Evolutionary conservation across 495 filamentous ascomycete species (phyloP).

Genomic region (Cudoniella acicularis): DNA sequence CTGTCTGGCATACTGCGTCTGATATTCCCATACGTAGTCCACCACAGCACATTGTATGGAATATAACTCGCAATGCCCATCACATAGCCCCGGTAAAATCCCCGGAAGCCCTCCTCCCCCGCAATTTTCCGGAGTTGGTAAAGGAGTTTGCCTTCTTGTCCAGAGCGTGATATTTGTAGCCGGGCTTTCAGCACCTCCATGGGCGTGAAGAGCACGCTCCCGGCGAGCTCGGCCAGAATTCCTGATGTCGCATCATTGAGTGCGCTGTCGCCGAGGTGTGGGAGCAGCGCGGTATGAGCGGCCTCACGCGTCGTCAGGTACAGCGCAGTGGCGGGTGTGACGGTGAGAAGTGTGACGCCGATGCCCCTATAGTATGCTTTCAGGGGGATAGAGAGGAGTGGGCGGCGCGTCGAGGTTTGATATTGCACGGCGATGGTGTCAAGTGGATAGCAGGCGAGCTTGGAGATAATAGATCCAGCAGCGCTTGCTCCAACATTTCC

Average conservation of each 20-base stretch:
- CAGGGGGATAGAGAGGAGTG: constrained; percentile 10
- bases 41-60: constrained; percentile 14
- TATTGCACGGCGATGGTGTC: constrained; percentile 15
- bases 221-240: constrained; percentile 9
- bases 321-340: constrained; percentile 13
- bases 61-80: constrained; percentile 13
- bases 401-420: constrained; percentile 8
- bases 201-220: constrained; percentile 15
- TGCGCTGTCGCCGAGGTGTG: constrained; percentile 10
- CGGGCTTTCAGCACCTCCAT: constrained; percentile 17
- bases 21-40: constrained; percentile 17
- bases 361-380: constrained; percentile 16
- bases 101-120: constrained; percentile 5
- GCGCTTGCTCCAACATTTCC: constrained; percentile 19
- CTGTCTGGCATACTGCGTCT: constrained; percentile 7
- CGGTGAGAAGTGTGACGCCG: constrained; percentile 15
- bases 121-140: constrained; percentile 11
- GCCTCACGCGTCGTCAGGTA: constrained; percentile 15
- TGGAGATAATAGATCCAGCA: constrained; percentile 13
- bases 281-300: constrained; percentile 17
- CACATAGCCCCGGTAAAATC: constrained; percentile 15
- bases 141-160: constrained; percentile 11
- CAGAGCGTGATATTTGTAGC: constrained; percentile 12
- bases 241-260: constrained; percentile 8
- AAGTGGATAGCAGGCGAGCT: constrained; percentile 4